Percentiles rank a stretch among this genome's conserved stretches.
Conservation (phyloP, 2,329 filamentous ascomycete genomes). For the Tolypocladium sp. region DNA sequence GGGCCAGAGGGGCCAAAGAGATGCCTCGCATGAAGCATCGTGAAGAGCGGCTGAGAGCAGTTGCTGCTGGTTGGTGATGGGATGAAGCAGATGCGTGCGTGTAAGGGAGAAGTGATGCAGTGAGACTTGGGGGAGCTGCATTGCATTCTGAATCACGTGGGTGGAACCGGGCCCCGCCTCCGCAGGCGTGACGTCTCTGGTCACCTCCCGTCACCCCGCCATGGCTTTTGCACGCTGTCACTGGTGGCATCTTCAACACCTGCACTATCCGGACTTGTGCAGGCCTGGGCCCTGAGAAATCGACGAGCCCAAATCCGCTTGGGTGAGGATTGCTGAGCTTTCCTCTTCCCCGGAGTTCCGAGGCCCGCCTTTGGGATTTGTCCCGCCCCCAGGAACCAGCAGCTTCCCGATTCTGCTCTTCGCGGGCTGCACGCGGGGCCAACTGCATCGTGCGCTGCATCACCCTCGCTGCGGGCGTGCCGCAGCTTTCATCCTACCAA, state of each 20-base stretch:
- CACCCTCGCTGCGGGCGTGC: neutral
- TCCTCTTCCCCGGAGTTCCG: neutral
- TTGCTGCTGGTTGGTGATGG: neutral
- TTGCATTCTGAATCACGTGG: neutral
- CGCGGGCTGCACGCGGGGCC: neutral
- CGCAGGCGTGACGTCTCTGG: neutral
- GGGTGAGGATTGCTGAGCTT: neutral
- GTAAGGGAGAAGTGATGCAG: neutral
- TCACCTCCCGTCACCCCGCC: neutral
- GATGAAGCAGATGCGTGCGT: neutral
- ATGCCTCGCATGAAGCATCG: neutral
- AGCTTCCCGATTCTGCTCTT: neutral
- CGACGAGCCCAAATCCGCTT: neutral
- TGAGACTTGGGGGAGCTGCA: neutral
- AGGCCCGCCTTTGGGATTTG: neutral
- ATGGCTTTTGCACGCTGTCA: neutral
- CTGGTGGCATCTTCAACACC: neutral
- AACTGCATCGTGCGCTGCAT: neutral
- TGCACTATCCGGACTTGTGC: neutral
- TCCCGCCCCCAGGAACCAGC: neutral
- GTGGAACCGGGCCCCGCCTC: neutral
- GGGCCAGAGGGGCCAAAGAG: neutral
- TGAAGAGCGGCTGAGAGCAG: neutral
- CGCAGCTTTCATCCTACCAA: neutral
- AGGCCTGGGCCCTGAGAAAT: no score